Conservation (phyloP, 177 flowering plant species). For the Vitis hybrid region DNA sequence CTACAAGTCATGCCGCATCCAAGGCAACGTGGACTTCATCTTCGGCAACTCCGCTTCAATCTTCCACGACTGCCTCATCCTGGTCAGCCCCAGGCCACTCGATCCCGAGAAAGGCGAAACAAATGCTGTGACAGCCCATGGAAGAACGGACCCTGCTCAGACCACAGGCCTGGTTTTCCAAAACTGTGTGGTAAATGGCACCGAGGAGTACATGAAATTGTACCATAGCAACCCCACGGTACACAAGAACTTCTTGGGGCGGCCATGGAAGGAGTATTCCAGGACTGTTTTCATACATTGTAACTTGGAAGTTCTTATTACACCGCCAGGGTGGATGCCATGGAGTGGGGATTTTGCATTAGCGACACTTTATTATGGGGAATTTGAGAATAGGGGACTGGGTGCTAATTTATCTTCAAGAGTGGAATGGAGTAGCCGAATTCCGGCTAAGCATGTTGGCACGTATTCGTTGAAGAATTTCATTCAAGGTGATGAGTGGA, state of each 20-base stretch:
- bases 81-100: constrained; percentile 51
- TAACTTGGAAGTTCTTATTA: constrained; percentile 39
- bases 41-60: constrained; percentile 77
- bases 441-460: constrained; percentile 44
- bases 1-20: constrained; percentile 64
- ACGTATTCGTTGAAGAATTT: constrained; percentile 56
- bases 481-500: constrained; percentile 72
- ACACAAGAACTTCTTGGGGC: constrained; percentile 63
- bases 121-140: constrained; percentile 71
- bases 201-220: constrained; percentile 55
- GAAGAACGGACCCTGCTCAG: constrained; percentile 68
- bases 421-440: constrained; percentile 66
- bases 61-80: constrained; percentile 58
- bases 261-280: constrained; percentile 85
- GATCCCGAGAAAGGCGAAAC: constrained; percentile 59
- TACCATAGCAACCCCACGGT: constrained; percentile 47
- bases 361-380: constrained; percentile 67
- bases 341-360: constrained; percentile 65
- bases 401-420: constrained; percentile 46
- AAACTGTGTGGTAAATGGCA: constrained; percentile 60
- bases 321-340: constrained; percentile 72
- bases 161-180: constrained; percentile 68
- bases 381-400: constrained; percentile 47
- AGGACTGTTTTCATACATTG: constrained; percentile 65
- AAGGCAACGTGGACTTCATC: constrained; percentile 85